Percentiles rank a stretch among this genome's conserved stretches.
Evolutionary conservation across 768 basidiomycete species (phyloP).

Genomic region (Rossbeevera mucosa): DNA sequence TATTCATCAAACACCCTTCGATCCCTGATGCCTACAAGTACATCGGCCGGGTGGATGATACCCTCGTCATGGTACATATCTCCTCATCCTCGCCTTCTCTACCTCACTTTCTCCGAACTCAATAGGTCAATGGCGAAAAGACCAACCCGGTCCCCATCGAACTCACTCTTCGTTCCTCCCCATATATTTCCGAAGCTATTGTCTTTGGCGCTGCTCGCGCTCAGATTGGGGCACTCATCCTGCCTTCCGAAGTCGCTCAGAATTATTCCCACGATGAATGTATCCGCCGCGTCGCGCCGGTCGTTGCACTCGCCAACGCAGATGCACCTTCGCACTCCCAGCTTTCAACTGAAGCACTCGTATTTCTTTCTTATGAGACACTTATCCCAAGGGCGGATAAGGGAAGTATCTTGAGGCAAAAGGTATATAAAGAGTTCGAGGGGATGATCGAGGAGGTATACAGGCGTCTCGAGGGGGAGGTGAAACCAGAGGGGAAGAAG

Average conservation of each 20-base stretch:
- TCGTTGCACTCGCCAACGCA: slow-evolving; percentile 43
- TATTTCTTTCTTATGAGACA: slow-evolving; percentile 44
- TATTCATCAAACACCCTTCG: slow-evolving; percentile 46
- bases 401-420: slow-evolving; percentile 44
- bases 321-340: slow-evolving; percentile 52
- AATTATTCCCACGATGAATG: slow-evolving; percentile 21
- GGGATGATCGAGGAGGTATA: slow-evolving; percentile 39
- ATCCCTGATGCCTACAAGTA: slow-evolving; percentile 41
- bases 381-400: slow-evolving; percentile 51
- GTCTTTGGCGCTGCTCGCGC: slow-evolving; percentile 49
- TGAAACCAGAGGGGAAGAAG: slow-evolving; percentile 22
- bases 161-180: slow-evolving; percentile 43
- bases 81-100: neutral
- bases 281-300: slow-evolving; percentile 35
- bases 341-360: slow-evolving; percentile 42
- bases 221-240: slow-evolving; percentile 47
- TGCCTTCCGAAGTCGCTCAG: slow-evolving; percentile 41
- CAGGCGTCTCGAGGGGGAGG: slow-evolving; percentile 40
- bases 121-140: slow-evolving; percentile 46
- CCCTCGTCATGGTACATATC: slow-evolving; percentile 36
- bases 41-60: slow-evolving; percentile 54
- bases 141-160: slow-evolving; percentile 56
- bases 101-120: slow-evolving; percentile 21
- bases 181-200: slow-evolving; percentile 43
- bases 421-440: slow-evolving; percentile 49